Percentiles rank a stretch among this genome's conserved stretches.
Evolutionary conservation across 306 rosid species (phyloP).

Genomic region (Cucumis hystrix): DNA sequence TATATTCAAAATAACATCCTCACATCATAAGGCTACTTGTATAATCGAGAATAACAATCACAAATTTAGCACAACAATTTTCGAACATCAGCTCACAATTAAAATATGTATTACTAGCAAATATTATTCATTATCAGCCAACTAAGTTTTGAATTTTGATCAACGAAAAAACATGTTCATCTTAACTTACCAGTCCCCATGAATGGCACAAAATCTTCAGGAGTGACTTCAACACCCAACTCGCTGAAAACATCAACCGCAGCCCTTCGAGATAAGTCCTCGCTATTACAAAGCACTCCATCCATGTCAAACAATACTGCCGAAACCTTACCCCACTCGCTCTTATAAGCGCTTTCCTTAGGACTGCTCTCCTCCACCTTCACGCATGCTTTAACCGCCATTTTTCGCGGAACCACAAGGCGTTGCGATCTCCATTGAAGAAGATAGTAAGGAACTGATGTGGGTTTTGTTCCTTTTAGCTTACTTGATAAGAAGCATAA

Average conservation of each 20-base stretch:
- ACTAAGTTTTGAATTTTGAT: neutral
- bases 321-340: conserved; percentile 74
- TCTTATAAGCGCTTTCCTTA: conserved; percentile 15
- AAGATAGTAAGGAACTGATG: conserved; percentile 21
- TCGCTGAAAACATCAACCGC: conserved; percentile 78
- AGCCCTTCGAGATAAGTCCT: conserved; percentile 71
- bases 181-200: conserved; percentile 69
- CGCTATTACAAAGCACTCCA: conserved; percentile 89
- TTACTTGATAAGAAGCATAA: conserved; percentile 21
- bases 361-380: conserved; percentile 45
- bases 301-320: conserved; percentile 97
- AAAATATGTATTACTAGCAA: neutral
- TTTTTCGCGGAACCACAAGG: conserved; percentile 18
- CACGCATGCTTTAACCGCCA: conserved; percentile 36
- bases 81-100: neutral
- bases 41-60: neutral
- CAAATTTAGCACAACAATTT: neutral
- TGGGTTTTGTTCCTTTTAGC: conserved; percentile 17
- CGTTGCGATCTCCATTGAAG: conserved; percentile 33
- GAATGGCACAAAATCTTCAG: conserved; percentile 81
- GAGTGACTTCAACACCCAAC: conserved; percentile 70
- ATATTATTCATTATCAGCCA: neutral
- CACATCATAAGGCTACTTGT: neutral
- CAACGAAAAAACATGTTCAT: neutral
- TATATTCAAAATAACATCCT: neutral